Evolutionary conservation across 768 basidiomycete genomes (phyloP), one percentile per base, ranked within the genome.

Genomic region (Xerocomus spinulosus): DNA sequence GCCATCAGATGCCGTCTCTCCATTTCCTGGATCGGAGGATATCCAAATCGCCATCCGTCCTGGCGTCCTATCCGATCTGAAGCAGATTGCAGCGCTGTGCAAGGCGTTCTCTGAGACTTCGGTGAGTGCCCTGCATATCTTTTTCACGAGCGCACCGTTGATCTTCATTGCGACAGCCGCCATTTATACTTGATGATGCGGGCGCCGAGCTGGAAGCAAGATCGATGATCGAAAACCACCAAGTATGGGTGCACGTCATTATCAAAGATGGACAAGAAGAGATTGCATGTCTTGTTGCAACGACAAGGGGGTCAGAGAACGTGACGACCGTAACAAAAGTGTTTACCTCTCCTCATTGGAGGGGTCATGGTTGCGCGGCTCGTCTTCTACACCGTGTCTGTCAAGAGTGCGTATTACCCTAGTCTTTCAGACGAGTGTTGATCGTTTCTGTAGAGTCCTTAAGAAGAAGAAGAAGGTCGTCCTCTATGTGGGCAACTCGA

Each of bases 271-370:
- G 53, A 2, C 56, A 36, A 42, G 37, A 43, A 0, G 72, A 74
- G 23, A 73, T 87, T 15, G 82, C 85, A 0, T 87, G 76, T 12
- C 77, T 88, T 26, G 81, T 81, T 3, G 85, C 85, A 3, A 78
- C 76, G n/a, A 86, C 85, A 2, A 69, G 86, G 8, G 78, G 79
- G 53, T 79, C 72, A 23, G 68, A 71, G 1, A 69, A 51, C 4
- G 72, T 82, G 17, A 77, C 78, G 5, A 77, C 82, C 0, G 81
- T 89, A 35, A 82, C 82, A 25, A 87, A 89, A 60, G 85, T 87
- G 1, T 83, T 71, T 58, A 87, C 86, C 0, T 67, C 73, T 46
- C 70, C 74, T 0, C 23, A 53, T 5, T 82, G 76, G 72, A 68
- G 81, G 29, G 63, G 73, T 3, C 67, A 61, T 0, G 77, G 80